Conservation (phyloP, 2,329 filamentous ascomycete genomes). For the Paraphaeosphaeria sporulosa region DNA sequence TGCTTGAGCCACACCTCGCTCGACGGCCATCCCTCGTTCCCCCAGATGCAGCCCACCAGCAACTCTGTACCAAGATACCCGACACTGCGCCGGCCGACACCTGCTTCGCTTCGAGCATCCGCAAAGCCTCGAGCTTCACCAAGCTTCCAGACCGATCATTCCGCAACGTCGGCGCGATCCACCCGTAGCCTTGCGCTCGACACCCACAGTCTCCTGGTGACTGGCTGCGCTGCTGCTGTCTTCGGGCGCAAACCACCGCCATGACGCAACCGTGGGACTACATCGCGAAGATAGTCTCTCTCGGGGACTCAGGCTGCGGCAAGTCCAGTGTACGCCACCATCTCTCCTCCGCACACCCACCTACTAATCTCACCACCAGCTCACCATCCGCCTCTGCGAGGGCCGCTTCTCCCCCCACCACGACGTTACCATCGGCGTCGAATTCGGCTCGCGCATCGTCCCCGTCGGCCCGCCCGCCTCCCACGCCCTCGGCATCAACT, state of each 20-base stretch:
- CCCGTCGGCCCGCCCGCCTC: conserved; percentile 85
- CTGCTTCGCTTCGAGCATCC: not conserved
- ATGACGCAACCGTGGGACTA: conserved; percentile 87
- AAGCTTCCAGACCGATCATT: not conserved
- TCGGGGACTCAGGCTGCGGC: conserved; percentile 94
- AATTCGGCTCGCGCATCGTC: conserved; percentile 93
- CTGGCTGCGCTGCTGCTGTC: conserved; percentile 7
- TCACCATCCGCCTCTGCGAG: conserved; percentile 95
- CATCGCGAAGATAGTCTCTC: conserved; percentile 97
- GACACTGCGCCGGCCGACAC: not conserved
- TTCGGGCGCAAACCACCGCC: conserved; percentile 19
- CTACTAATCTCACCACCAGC: conserved; percentile 52
- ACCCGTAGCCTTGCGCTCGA: conserved; percentile 15
- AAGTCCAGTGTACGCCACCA: conserved; percentile 73
- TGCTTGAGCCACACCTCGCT: not conserved
- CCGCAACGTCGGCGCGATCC: not conserved
- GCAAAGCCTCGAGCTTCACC: not conserved
- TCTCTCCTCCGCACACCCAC: not conserved
- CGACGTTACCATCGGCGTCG: conserved; percentile 96
- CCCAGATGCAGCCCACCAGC: not conserved
- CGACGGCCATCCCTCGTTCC: not conserved
- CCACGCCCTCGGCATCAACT: conserved; percentile 63
- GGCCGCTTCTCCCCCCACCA: conserved; percentile 93
- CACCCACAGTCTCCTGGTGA: conserved; percentile 15
- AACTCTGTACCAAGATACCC: not conserved